Base-by-base conservation (phyloP, 192 early-diverging fungal species). In the Ambispora gerdemannii region DNA sequence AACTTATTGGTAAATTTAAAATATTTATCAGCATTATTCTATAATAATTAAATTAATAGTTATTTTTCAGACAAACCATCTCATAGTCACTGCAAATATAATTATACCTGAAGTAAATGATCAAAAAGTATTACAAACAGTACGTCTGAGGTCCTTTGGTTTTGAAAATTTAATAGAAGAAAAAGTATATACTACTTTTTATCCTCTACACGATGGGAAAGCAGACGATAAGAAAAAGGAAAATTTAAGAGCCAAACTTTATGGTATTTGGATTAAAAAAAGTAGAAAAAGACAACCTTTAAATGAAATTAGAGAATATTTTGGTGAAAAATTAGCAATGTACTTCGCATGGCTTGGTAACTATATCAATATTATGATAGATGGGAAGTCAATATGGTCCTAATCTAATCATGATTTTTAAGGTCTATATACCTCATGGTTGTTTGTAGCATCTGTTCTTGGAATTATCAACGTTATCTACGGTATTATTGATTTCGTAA, bases 321-420 rank as follows among this genome's bases (percentile, higher is more conserved):
- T 84, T 66, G 89, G 89, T n/a, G 89, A 91, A 75, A 78, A 84
- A 61, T 76, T 86, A 43, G 89, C 84, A 17, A 76, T 87, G 2
- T 91, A 89, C 49, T 89, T 91, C 75, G 82, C 86, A 24, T 91
- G 86, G 84, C 72, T 89, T 43, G 83, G 84, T 68, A 62, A 36
- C 50, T 63, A 47, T 73, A 11, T 47, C 13, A 43, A 15, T 10
- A 43, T 43, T 10, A 43, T 43, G 6, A 10, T 10, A 43, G 15
- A 43, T 43, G 15, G 15, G 15, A 43, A 43, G 6, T 43, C 38
- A 43, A 10, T 6, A 6, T 15, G 15, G 15, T 43, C 15, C 7
- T 43, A 43, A 43, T n/a, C n/a, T n/a, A 11, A 33, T 3, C 27
- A 27, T 20, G 10, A 49, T 22, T 19, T 36, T 47, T 8, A 31